phyloP scores from a whole-genome alignment of 768 basidiomycete species.

The Pisolithus sp. region DNA sequence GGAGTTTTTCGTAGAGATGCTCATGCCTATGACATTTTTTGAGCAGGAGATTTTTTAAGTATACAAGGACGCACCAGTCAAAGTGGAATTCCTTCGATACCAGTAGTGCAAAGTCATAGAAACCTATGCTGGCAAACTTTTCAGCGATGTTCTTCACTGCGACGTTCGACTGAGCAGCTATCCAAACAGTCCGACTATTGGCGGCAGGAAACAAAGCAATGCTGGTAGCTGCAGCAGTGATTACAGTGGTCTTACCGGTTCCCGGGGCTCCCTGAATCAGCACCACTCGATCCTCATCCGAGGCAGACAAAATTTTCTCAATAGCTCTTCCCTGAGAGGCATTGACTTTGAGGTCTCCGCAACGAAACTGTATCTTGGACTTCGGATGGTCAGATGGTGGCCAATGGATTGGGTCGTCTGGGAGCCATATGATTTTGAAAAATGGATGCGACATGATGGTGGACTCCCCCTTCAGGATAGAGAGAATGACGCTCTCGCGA shows the following conservation, averaged over 20 bases:
- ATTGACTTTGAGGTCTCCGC: constrained; percentile 13
- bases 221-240: constrained; percentile 31
- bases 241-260: constrained; percentile 41
- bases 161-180: constrained; percentile 45
- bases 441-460: constrained; percentile 18
- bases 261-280: constrained; percentile 34
- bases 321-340: constrained; percentile 23
- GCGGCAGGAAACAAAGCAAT: constrained; percentile 1
- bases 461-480: constrained; percentile 11
- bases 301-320: constrained; percentile 23
- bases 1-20: constrained; percentile 36
- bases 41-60: not conserved
- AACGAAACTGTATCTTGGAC: not conserved
- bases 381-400: not conserved
- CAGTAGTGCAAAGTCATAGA: constrained; percentile 33
- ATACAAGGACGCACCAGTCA: constrained; percentile 32
- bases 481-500: constrained; percentile 19
- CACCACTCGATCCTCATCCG: constrained; percentile 16
- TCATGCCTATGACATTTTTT: constrained; percentile 37
- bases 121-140: constrained; percentile 30
- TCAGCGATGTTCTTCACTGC: constrained; percentile 51
- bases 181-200: constrained; percentile 25
- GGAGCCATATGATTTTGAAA: constrained; percentile 25
- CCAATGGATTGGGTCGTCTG: constrained; percentile 14
- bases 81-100: constrained; percentile 42